Evolutionary conservation across 2,329 filamentous ascomycete species (phyloP), one percentile per base, ranked within the genome.

Genomic region (Aspergillus clavatus): DNA sequence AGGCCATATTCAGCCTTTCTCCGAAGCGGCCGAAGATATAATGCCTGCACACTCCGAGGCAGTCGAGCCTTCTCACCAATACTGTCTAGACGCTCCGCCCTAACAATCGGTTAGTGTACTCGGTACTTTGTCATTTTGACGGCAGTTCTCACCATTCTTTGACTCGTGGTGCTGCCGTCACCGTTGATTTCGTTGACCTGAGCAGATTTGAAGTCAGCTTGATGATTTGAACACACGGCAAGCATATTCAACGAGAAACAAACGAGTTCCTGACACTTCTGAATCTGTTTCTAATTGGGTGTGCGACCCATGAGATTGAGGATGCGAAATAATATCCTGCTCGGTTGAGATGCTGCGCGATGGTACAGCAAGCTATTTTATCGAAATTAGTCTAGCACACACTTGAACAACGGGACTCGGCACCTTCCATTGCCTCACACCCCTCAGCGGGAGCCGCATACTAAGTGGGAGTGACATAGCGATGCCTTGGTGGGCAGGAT

Each of bases 21-120:
- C 58, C 86, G 87, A 41, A 97, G 77, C 12, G 93, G 91, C 52
- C 84, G 82, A 40, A 96, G 79, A 69, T 95, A 93, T 36, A 94
- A 75, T 28, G 91, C 87, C 72, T 94, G 87, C 23, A 97, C 82
- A 51, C 84, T 81, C 58, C 88, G 81, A 28, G 90, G 90, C 29
- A 87, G 74, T 52, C 87, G 84, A 45, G 73, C 62, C 22, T 64
- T 62, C 27, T 56, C 42, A 14, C 53, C 55, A 26, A 71, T 46
- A 46, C 58, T 57, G 38, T 61, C 58, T 42, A 72, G 43, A 29
- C 69, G 67, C 38, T 68, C 57, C 23, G 55, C 53, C 69, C 69
- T 72, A 40, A 29, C 12, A 12, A 21, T 11, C 10, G 12, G 36
- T 55, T 14, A 56, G 55, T 33, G 28, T 28, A n/a, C n/a, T n/a